Conservation (phyloP, 2,329 filamentous ascomycete species). For the Penicillium sp. region DNA sequence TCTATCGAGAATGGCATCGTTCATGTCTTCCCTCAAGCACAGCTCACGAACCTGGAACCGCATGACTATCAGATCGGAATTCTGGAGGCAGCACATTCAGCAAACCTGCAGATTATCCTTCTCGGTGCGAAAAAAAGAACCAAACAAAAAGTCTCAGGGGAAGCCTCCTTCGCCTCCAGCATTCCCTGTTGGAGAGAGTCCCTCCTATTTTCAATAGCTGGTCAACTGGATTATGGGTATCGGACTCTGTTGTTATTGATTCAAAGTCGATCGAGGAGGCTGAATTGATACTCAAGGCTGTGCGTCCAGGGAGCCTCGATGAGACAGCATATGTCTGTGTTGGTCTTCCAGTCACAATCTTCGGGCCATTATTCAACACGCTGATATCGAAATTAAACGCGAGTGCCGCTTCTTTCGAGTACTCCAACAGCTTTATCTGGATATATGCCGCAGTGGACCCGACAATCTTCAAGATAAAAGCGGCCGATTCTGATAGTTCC, state of each 20-base stretch:
- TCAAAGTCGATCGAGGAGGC: neutral
- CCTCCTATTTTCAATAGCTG: neutral
- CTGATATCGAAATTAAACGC: neutral
- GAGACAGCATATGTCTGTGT: neutral
- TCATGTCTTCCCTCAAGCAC: neutral
- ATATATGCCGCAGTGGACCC: neutral
- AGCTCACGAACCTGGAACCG: neutral
- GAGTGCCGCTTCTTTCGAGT: neutral
- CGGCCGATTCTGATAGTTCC: neutral
- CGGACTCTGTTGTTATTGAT: neutral
- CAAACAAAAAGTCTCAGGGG: neutral
- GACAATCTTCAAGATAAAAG: neutral
- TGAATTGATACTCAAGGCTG: neutral
- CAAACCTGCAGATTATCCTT: neutral
- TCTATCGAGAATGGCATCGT: neutral
- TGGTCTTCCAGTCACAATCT: no score
- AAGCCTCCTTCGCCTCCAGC: neutral
- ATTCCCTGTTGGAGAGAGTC: neutral
- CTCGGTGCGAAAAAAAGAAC: neutral
- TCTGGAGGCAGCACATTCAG: neutral
- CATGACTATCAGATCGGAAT: neutral
- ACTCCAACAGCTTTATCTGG: neutral
- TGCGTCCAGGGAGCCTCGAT: neutral
- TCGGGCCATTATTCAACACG: neutral
- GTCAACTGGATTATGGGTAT: neutral